Base-by-base conservation (phyloP, 2,329 filamentous ascomycete species). In the Coccinonectria pachysandricola region DNA sequence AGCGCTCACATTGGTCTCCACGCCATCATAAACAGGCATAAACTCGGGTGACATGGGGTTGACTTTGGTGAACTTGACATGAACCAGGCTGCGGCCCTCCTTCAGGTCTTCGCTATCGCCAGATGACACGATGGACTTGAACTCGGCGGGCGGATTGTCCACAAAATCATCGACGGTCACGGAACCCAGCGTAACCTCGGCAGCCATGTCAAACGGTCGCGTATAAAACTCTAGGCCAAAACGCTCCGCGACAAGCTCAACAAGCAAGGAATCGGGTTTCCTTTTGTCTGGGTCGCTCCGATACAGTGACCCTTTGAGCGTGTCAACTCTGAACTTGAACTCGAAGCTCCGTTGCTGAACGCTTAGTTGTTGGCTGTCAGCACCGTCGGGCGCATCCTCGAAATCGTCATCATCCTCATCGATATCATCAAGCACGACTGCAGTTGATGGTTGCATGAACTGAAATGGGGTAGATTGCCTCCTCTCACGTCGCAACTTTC, bases 61-160 rank as follows among this genome's bases (percentile, higher is more conserved):
- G 32, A 96, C 85, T 49, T 81, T 85, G 34, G 85, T 69, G 45
- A 94, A 93, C 46, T 88, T 94, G 43, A 98, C 70, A 26, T 79
- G 75, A 40, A 98, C 83, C 8, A 98, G 69, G 42, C 92, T 85
- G 33, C 82, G 73, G 34, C 83, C 76, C 32, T 81, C 73, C 23
- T 78, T 70, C 14, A 79, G 75, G 46, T 93, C 88, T 21, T 78
- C 72, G 6, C 60, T 55, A 24, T 79, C 75, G 0, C 72, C 73
- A 1, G 91, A 95, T 0, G 87, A 93, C n/a, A 99, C 75, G 26
- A 99, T 92, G 14, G 88, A 88, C 56, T 91, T 94, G 64, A 99
- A 98, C 46, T 96, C 88, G 6, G 80, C 79, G 0, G 83, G 63
- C 0, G 86, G 77, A 28, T 88, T 80, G 39, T 91, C 88, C 7